Evolutionary conservation across 805 yeast species (phyloP), one percentile per base, ranked within the genome.

Genomic region (Ogataea ganodermae): DNA sequence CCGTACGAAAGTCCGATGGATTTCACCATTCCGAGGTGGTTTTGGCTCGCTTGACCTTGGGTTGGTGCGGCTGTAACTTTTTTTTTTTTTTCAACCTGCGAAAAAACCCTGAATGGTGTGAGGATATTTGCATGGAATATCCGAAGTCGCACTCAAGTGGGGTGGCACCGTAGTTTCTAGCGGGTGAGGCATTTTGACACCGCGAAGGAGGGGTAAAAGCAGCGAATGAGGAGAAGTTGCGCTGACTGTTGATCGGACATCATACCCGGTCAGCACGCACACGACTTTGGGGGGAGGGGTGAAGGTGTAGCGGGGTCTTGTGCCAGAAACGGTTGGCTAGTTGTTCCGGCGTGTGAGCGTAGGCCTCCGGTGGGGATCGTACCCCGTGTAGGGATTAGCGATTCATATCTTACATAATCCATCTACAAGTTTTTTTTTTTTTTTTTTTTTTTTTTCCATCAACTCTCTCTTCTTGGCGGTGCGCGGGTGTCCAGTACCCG

Each of bases 171-270:
- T 16, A 8, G 16, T 4, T 14, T 30, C 18, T 30, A 18, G 33
- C 33, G 33, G 18, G 22, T 33, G 36, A 33, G 36, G 36, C 23
- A 33, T 17, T 33, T 33, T 33, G 36, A 33, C 36, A 20, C 39
- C 12, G 16, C 39, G 6, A 12, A 22, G 28, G 28, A 22, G 28
- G 28, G 39, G 39, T 22, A 35, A 22, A 35, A n/a, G 12, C 28
- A 35, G 26, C 18, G 14, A 22, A 35, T 21, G 39, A 35, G 38
- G 38, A 26, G 38, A 18, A 31, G 21, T 13, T 6, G 21, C 9
- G 6, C 6, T 31, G 38, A 35, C 39, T 16, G 39, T 35, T n/a
- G 7, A 14, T 35, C 39, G 39, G 39, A 22, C 14, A 20, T 21
- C 35, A 20, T n/a, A 6, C n/a, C 4, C 6, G 21, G 4, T 31